Percentiles rank a stretch among this genome's conserved stretches.
These are phyloP conservation scores for Geotrichum aggregatum DNA, from an alignment of 1,139 yeast genomes.

Conservation along the genomic window DNA sequence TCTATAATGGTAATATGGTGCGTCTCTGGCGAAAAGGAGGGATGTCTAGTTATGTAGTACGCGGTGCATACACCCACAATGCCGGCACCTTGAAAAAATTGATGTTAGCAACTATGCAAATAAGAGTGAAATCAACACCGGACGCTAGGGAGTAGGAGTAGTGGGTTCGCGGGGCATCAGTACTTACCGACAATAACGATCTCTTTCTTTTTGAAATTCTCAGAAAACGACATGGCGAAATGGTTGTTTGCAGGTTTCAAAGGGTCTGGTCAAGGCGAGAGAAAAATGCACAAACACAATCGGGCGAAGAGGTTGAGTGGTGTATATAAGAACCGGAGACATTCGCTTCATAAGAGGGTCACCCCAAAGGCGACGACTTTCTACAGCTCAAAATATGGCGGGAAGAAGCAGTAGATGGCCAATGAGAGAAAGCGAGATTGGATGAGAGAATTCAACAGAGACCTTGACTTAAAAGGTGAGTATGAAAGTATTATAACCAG, in stretches of 20 bases:
- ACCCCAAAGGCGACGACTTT: not conserved
- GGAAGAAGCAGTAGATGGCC: slow-evolving; percentile 1
- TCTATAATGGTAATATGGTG: slow-evolving; percentile 86
- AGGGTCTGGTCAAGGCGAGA: not conserved
- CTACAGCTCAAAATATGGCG: not conserved
- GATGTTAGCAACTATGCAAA: slow-evolving; percentile 1
- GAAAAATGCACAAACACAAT: not conserved
- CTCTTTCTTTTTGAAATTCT: slow-evolving; percentile 30
- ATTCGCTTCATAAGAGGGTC: not conserved
- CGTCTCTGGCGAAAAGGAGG: slow-evolving; percentile 63
- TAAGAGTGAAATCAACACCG: slow-evolving; percentile 1
- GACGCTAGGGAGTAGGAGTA: too few species aligned
- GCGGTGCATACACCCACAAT: slow-evolving; percentile 96
- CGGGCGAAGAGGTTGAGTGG: not conserved
- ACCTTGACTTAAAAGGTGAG: not conserved
- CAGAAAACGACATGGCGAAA: slow-evolving; percentile 7
- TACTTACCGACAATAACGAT: slow-evolving; percentile 40
- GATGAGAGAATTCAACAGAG: not conserved
- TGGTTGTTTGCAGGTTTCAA: not conserved
- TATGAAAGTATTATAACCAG: too few species aligned
- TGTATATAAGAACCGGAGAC: not conserved
- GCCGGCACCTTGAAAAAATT: slow-evolving; percentile 64
- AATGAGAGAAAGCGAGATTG: not conserved
- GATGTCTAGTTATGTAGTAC: slow-evolving; percentile 78
- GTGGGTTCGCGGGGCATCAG: not conserved